Base-by-base conservation (phyloP, 192 early-diverging fungal genomes). In the Globomyces pollinis-pini region DNA sequence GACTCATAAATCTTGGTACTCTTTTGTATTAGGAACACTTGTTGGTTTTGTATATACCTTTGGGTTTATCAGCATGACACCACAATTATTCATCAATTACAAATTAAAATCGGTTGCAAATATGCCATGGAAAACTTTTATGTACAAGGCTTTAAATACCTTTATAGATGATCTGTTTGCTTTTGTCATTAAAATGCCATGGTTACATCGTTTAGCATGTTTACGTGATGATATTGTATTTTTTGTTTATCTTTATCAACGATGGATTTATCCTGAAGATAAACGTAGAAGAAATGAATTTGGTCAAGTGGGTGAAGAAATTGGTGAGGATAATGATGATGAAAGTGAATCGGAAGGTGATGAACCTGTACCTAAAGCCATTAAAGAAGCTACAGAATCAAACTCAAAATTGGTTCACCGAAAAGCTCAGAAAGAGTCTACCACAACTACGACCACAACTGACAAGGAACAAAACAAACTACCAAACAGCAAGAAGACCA, bases 131-230 rank as follows among this genome's bases (percentile, higher is more conserved):
- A 86, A 84, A 50, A 91, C 92, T 6, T 81, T 94, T 61, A 90
- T 90, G 85, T 95, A 95, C 77, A 95, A 95, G 68, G 75, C 78
- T 3, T 57, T 80, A 18, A 80, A 80, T 66, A 80, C 78, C 4
- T 80, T 80, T 39, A 76, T 80, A 33, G 73, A 71, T 33, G 92
- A 95, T 60, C 62, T 95, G 60, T 95, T 95, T 76, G 89, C 89
- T 11, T 95, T 93, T 69, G 82, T 89, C 20, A 92, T 94, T 74
- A 91, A 90, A 69, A 94, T 94, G 91, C 91, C 91, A n/a, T 85
- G 77, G 60, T 61, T 91, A 24, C 91, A 94, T 68, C 72, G 89
- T 18, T 55, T 93, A 38, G 91, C 90, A 8, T 88, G 85, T 70
- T 71, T 94, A 12, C 76, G 90, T 35, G 91, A 94, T 59, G 91